Base-by-base conservation (phyloP, 768 basidiomycete species). In the Amanita exitialis region DNA sequence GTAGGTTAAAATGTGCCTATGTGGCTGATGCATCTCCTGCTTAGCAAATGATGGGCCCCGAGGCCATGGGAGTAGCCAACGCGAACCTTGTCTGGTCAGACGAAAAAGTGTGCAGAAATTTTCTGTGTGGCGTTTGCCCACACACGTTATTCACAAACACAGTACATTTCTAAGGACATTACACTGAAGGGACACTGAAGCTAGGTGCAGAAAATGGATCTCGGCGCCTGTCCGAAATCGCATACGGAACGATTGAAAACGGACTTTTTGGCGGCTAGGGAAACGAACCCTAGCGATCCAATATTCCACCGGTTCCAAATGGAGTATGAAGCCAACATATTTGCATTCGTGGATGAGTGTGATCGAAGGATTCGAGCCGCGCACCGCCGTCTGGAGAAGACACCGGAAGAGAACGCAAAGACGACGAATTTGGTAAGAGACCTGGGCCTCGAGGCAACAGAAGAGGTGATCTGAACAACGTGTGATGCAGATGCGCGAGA, bases 1-100 rank as follows among this genome's bases (percentile, higher is more conserved):
- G 27, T 30, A 41, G 45, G 37, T 27, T 28, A 23, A 10, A 37
- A 3, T 41, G 30, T 16, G 15, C 10, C 8, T 39, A 12, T 28
- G 21, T 44, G 18, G 28, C 45, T 27, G 32, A 13, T 49, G 65
- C 80, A 47, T 74, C 44, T 9, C 30, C 43, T 42, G 8, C 6
- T 47, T 57, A 96, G 94, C 94, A 96, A 94, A 96, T 95, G 92
- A 97, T 97, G 94, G 95, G 92, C n/a, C 89, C 95, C 42, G 95
- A 99, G 71, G 93, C 96, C 16, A 95, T 99, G 91, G 96, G 96
- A 60, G 84, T 93, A 39, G 83, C 89, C 41, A 91, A 90, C 59
- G 84, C 86, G 57, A 94, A 97, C 69, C 75, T 96, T 53, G 82
- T 84, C 56, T 94, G 93, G 89, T 84, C 82, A 28, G 90, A 94